Base-by-base conservation (phyloP, 23 red algal species). In the Gracilaria gracilis region DNA sequence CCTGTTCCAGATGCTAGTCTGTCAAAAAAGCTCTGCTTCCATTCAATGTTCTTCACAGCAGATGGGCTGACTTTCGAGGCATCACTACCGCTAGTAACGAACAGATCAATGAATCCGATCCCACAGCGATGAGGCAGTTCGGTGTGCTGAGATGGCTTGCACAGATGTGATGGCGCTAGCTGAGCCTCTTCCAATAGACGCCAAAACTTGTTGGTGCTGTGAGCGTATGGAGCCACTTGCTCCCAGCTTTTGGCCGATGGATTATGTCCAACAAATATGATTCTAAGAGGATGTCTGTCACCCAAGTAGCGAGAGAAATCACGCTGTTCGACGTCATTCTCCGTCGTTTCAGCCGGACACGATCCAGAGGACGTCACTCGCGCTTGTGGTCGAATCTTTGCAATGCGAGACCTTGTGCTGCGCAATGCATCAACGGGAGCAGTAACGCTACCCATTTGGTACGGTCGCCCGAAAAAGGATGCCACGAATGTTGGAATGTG, bases 231-330 rank as follows among this genome's bases (percentile, higher is more conserved):
- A 46, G 81, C 81, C 37, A 70, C 90, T 54, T 77, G 34, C n/a
- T 62, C 72, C 90, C 90, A 93, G 32, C 81, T 86, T 29, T 64
- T 72, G 0, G 51, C 67, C 15, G 90, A 93, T 23, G 90, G 90
- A 59, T 93, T 93, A 80, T 93, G 90, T 35, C 90, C 90, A 25
- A 93, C 59, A 65, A 93, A 86, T 36, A 93, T 54, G 27, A 93
- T 51, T 37, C 90, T 81, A 17, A 93, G 90, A 48, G 90, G 90
- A 69, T 86, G 90, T 14, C 32, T 59, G 13, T 90, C 87, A 5
- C 87, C 87, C 9, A 90, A 64, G 70, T 81, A 90, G 11, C 87
- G 87, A 61, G 74, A 66, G 40, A 80, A 90, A 49, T 90, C 87
- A 17, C 87, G 87, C 46, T 32, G 51, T 19, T 5, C 1, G 8